Base-by-base conservation (phyloP, 257 asterid species). In the Ajuga chamaepitys region DNA sequence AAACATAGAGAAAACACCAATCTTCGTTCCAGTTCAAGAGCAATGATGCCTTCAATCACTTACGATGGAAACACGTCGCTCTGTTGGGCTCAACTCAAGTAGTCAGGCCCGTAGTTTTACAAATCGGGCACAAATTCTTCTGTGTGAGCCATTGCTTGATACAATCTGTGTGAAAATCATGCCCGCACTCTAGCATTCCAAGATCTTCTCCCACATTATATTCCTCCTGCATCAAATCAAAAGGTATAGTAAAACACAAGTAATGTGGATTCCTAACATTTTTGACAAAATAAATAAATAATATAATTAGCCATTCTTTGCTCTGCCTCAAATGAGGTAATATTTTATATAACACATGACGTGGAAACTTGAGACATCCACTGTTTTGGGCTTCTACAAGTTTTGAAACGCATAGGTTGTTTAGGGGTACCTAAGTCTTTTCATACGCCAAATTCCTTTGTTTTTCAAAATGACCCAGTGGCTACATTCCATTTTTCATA, bases 121-220 rank as follows among this genome's bases (percentile, higher is more conserved):
- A 85, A 47, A 85, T 78, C 7, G 92, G 87, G 77, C 92, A 85
- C 50, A 81, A 4, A 63, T 85, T 85, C 71, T 85, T 85, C 5
- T 76, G 88, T 74, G 62, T 61, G 28, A 85, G 86, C 92, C 92
- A 85, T 64, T 85, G 87, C 30, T 77, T 82, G 46, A 85, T 73
- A 62, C 92, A 85, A 21, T 71, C 84, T 3, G 37, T 45, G 40
- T 85, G 92, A 54, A 80, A 85, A 46, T 72, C 76, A 44, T 85
- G 92, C 20, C 86, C 85, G 22, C 92, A 85, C 30, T 85, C 88
- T 44, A 85, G 70, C 5, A 63, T 71, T 40, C 92, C 92, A 11
- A 85, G 65, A 57, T 75, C 79, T 41, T 82, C 88, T 2, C 83
- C 86, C 7, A 53, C 64, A 1, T 63, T 58, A 28, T 82, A 82